Evolutionary conservation across 768 basidiomycete genomes (phyloP), one percentile per base, ranked within the genome.

Genomic region (Cystobasidium tubakii): DNA sequence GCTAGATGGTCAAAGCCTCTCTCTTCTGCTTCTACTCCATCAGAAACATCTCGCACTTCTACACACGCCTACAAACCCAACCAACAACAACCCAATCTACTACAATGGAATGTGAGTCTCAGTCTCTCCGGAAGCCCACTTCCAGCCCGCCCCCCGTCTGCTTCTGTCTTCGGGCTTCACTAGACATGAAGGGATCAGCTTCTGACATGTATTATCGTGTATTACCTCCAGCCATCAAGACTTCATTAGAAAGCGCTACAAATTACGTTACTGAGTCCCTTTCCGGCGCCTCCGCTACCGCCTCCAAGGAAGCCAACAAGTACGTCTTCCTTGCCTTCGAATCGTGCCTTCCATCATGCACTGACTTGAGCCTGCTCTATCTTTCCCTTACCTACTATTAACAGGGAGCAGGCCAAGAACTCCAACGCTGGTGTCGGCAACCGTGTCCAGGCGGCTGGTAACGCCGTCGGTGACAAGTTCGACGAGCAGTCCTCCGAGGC

Each of bases 401-500:
- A 62, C 57, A 62, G 36, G 57, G 57, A 62, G 57, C 57, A 62
- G 57, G 57, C 57, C 57, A 62, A 62, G 57, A 39, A 62, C 57
- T 12, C 9, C 36, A 62, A 62, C 57, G 57, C 29, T 31, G 29
- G 31, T 31, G 57, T 62, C 23, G 57, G 57, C 17, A 62, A 4
- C 36, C 57, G 57, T 29, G 10, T 62, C 57, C 23, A 12, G 15
- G 57, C 57, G 9, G 57, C 57, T 23, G 25, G 19, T 33, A 19
- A 31, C 57, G 57, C 57, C 57, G 36, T 62, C 25, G 15, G 31
- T 23, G 36, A 62, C 57, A 62, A 62, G 57, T 31, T 39, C 57
- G 25, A 62, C 57, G 57, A 62, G 57, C 29, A 31, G 17, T 62
- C 57, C 31, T 62, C 57, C 25, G 57, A 62, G 31, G 57, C 57